phyloP scores from a whole-genome alignment of 108 stramenopile species.

The Nitzschia sp. region DNA sequence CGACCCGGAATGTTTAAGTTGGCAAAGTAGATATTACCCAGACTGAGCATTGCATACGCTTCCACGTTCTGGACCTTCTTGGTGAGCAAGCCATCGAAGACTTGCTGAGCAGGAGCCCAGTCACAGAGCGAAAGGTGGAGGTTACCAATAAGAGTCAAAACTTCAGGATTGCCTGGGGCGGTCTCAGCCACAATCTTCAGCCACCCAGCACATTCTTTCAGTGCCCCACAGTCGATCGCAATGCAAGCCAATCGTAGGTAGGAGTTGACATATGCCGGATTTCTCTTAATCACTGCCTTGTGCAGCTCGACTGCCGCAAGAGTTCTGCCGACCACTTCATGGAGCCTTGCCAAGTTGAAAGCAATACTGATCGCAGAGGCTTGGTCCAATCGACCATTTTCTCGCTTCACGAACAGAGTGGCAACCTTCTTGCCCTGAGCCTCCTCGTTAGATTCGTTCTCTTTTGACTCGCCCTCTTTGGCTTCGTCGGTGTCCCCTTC shows the following conservation, averaged over 20 bases:
- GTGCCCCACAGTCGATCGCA: conserved; percentile 80
- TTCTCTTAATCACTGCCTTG: conserved; percentile 82
- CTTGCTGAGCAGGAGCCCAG: conserved; percentile 80
- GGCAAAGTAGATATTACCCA: conserved; percentile 89
- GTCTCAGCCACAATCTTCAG: conserved; percentile 79
- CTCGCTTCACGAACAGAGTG: conserved; percentile 48
- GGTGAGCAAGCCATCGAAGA: conserved; percentile 78
- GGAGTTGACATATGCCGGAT: conserved; percentile 85
- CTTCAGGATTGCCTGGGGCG: conserved; percentile 85
- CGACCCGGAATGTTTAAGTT: conserved; percentile 65
- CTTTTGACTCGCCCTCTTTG: too few species aligned
- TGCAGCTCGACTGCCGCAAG: conserved; percentile 83
- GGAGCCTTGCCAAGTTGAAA: conserved; percentile 86
- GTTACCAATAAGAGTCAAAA: conserved; percentile 87
- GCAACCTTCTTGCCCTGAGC: not conserved
- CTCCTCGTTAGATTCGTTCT: not conserved
- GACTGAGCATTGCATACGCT: conserved; percentile 81
- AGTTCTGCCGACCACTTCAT: conserved; percentile 73
- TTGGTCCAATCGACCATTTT: conserved; percentile 59
- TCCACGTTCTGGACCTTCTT: conserved; percentile 81
- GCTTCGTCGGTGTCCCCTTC: conserved; percentile 12
- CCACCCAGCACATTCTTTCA: conserved; percentile 87
- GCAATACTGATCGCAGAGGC: conserved; percentile 70
- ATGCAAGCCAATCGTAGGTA: conserved; percentile 87
- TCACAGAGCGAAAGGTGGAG: conserved; percentile 85